phyloP scores from a whole-genome alignment of 805 yeast genomes.

The Isabelozyma rhagii region DNA sequence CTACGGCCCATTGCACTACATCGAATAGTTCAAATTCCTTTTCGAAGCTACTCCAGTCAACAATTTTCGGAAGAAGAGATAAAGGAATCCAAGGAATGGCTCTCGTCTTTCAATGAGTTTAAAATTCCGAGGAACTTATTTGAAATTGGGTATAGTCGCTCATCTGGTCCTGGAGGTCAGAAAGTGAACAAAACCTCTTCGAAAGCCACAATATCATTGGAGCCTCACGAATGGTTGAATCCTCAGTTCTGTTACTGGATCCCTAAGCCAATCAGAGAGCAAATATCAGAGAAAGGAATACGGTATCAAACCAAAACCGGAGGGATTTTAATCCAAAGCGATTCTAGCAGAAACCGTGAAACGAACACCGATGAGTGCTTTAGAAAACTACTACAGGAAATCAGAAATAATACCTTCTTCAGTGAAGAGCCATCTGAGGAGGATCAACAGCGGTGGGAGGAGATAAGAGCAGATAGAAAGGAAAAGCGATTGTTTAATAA shows the following conservation, averaged over 20 bases:
- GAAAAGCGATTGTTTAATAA: constrained; percentile 32
- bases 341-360: constrained; percentile 55
- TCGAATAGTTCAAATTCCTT: not conserved
- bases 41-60: not conserved
- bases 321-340: constrained; percentile 59
- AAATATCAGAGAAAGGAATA: constrained; percentile 36
- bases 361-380: constrained; percentile 58
- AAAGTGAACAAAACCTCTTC: constrained; percentile 73
- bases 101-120: constrained; percentile 21
- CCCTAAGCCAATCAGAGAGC: constrained; percentile 48
- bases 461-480: constrained; percentile 24
- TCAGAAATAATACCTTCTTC: constrained; percentile 45
- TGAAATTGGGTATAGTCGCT: constrained; percentile 46
- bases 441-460: constrained; percentile 52
- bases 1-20: not conserved
- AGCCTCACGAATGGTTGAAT: constrained; percentile 39
- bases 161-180: constrained; percentile 89
- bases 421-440: constrained; percentile 46
- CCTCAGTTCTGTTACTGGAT: constrained; percentile 51
- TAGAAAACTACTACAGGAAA: constrained; percentile 52
- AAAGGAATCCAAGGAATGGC: constrained; percentile 41
- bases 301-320: constrained; percentile 56
- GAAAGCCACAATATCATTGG: constrained; percentile 60
- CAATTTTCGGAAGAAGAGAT: constrained; percentile 18
- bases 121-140: constrained; percentile 47